A percentile compares a stretch with the other conserved stretches of the same genome.
Conservation (phyloP, 163 green algal species). For the Coccomyxa subellipsoidea region DNA sequence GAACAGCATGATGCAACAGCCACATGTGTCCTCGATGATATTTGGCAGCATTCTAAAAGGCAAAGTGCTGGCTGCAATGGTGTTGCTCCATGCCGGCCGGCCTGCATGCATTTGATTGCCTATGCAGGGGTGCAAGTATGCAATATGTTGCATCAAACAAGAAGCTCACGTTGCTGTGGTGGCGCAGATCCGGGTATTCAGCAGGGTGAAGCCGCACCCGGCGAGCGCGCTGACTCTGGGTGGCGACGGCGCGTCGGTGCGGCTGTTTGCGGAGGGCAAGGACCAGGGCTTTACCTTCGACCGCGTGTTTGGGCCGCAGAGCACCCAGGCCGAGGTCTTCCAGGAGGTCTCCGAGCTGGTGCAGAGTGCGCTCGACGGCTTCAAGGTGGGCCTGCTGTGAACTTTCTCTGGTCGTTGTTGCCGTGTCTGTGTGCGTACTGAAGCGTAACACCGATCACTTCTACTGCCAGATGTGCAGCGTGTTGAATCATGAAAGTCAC, state of each 20-base stretch:
- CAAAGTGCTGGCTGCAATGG: too few relatives aligned
- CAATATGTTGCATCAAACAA: too few relatives aligned
- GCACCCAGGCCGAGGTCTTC: slow-evolving; percentile 79
- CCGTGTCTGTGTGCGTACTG: neutral
- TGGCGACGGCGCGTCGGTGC: slow-evolving; percentile 52
- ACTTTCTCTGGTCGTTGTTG: neutral
- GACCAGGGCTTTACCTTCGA: slow-evolving; percentile 81
- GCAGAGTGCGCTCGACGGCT: slow-evolving; percentile 93
- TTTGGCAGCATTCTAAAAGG: too few relatives aligned
- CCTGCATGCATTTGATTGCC: too few relatives aligned
- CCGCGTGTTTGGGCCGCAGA: slow-evolving; percentile 63
- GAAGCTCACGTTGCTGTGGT: neutral
- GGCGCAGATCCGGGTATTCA: slow-evolving; percentile 87
- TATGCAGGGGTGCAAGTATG: too few relatives aligned
- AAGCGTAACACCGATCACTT: too few relatives aligned
- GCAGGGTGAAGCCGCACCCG: slow-evolving; percentile 66
- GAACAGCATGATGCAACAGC: too few relatives aligned
- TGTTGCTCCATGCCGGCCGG: too few relatives aligned
- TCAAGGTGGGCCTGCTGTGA: slow-evolving; percentile 63
- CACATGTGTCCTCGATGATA: too few relatives aligned
- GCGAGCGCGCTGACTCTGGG: slow-evolving; percentile 38
- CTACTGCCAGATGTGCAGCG: too few relatives aligned
- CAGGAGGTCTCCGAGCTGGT: slow-evolving; percentile 88
- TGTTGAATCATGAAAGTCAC: too few relatives aligned
- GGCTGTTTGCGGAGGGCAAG: slow-evolving; percentile 61